phyloP scores from a whole-genome alignment of 176 grass and related monocot species.

The Oryza coarctata region DNA sequence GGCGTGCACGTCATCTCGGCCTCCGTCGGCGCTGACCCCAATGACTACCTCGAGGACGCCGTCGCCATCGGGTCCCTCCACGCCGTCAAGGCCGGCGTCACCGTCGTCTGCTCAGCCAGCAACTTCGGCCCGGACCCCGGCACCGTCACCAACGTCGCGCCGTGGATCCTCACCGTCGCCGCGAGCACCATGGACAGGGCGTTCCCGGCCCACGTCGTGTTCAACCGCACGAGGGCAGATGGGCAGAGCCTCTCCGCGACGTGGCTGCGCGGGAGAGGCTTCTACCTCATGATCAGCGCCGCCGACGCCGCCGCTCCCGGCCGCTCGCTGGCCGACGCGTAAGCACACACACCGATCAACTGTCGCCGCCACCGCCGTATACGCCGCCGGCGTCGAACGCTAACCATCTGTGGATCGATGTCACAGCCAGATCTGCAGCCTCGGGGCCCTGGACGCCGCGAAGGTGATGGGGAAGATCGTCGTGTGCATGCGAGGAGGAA shows the following conservation, averaged over 20 bases:
- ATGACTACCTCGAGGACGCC: slow-evolving; percentile 36
- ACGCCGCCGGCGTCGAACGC: background rate
- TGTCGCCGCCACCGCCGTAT: background rate
- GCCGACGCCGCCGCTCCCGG: slow-evolving; percentile 27
- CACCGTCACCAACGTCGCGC: slow-evolving; percentile 52
- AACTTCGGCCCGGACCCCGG: slow-evolving; percentile 49
- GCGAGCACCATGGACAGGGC: slow-evolving; percentile 59
- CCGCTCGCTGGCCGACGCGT: slow-evolving; percentile 31
- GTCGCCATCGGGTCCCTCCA: slow-evolving; percentile 66
- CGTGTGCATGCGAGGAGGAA: slow-evolving; percentile 50
- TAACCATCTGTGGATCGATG: background rate
- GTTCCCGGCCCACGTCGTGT: slow-evolving; percentile 44
- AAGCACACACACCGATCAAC: background rate
- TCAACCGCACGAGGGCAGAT: slow-evolving; percentile 38
- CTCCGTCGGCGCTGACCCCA: slow-evolving; percentile 51
- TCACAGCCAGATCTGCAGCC: slow-evolving; percentile 46
- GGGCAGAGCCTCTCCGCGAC: slow-evolving; percentile 68
- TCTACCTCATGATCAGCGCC: slow-evolving; percentile 51
- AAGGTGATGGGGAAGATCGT: slow-evolving; percentile 67
- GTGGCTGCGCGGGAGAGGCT: slow-evolving; percentile 29
- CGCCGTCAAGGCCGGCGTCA: slow-evolving; percentile 56
- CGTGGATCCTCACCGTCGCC: slow-evolving; percentile 71
- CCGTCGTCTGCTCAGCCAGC: slow-evolving; percentile 69
- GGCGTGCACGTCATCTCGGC: slow-evolving; percentile 65
- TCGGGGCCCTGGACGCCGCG: slow-evolving; percentile 46